Base-by-base conservation (phyloP, 1,284 basidiomycete genomes). In the Boletus mariae region DNA sequence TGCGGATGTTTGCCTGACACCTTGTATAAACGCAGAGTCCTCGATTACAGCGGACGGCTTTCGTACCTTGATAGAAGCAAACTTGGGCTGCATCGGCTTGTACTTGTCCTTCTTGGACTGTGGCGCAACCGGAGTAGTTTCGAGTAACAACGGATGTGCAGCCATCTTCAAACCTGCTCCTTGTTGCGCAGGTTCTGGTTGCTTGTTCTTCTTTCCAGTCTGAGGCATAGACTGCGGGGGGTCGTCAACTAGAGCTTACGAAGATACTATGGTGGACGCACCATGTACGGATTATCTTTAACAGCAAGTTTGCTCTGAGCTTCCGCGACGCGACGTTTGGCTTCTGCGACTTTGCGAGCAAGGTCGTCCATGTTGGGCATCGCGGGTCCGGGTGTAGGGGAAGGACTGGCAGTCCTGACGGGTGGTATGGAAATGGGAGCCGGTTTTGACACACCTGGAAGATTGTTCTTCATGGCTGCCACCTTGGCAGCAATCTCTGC, bases 51-150 rank as follows among this genome's bases (percentile, higher is more conserved):
- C 12, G 32, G 6, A 17, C 10, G 25, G 25, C 32, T 45, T 12
- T 23, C 53, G 6, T 31, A 85, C 88, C 75, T 89, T 94, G 71
- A 96, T 94, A 4, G 92, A 92, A 0, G 93, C 90, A 69, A 97
- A 98, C 71, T 97, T 98, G 51, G 94, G 94, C 59, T 94, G 92
- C 93, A 97, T 97, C 8, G 94, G 92, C 69, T 94, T 95, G 73
- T 95, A 96, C 55, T 88, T 76, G 66, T 94, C 90, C 69, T 93
- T 94, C 71, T 90, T 92, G 32, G 84, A 85, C 66, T 89, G 86
- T 0, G 83, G 79, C 2, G 75, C 75, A 2, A 76, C 67, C 1
- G 78, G 76, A 11, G 79, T 77, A 12, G 78, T 80, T 52, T 91
- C 90, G 57, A 94, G 79, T 25, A 95, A 72, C 25, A 95, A 75